Evolutionary conservation across 2,329 filamentous ascomycete genomes (phyloP), one percentile per base, ranked within the genome.

Genomic region (Epichloe glyceriae): DNA sequence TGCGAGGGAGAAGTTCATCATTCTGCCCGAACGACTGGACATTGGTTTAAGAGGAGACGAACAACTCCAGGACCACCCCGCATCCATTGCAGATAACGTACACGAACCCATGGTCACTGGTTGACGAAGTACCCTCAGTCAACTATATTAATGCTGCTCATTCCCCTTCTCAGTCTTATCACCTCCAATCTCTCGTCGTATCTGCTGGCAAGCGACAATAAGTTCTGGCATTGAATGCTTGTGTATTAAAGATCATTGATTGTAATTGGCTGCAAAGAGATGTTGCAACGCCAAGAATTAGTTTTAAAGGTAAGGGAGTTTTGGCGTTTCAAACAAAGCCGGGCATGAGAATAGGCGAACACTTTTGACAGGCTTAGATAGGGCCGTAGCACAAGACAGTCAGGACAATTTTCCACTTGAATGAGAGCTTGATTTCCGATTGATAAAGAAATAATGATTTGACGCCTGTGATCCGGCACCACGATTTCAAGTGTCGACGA

Each of bases 31-130:
- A 17, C 59, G 59, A 17, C 56, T 70, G 11, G 66, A 69, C 15
- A 63, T 70, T 46, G 68, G 68, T 33, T 53, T 70, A 19, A 59
- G 64, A 46, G 62, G 61, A 1, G 68, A 72, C 20, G 67, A 69
- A n/a, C 47, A 58, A 12, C 63, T 63, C 10, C 50, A 52, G 17
- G 58, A 58, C 6, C 45, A 51, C 41, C 55, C 62, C 62, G 52
- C 56, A 52, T 50, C 54, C 34, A 41, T 52, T 7, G 46, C 39
- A 42, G 62, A 72, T 42, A 73, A 73, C 51, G 71, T 70, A 10
- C 70, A 73, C 46, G 73, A 76, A 54, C 66, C 70, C 6, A 78
- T 79, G 74, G 67, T 76, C 54, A 79, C 73, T 53, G 74, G 68
- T 47, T 78, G 62, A 68, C 34, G 4, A 37, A 30, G n/a, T 10